Evolutionary conservation across 129 eudicot genomes (phyloP), one percentile per base, ranked within the genome.

Genomic region (Glebionis coronaria): DNA sequence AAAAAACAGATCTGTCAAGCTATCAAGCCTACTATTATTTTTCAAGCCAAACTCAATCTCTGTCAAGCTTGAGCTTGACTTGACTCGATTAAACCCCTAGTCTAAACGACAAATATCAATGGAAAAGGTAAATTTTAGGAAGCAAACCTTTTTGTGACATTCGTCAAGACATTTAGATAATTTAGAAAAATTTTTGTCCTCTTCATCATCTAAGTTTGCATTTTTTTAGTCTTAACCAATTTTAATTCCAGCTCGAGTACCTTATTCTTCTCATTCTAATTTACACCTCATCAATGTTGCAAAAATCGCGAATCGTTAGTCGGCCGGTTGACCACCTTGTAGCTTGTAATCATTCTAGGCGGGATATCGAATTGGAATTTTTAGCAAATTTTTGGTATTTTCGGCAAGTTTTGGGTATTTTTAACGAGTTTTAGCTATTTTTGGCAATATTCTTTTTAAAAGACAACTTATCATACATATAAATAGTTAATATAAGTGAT

Each of bases 231-330:
- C 84, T 79, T 87, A 3, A 68, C 74, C 58, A 56, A 70, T 60
- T 72, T 84, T 14, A 78, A 61, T 76, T 86, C 69, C 66, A 50
- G 81, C 73, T 86, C 82, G 8, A 62, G 16, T 29, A 11, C 73
- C 60, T 74, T 79, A 16, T 68, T 82, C 58, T 89, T 71, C 71
- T 88, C 97, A 69, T 79, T 82, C 79, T 80, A 78, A 40, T 65
- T 15, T 89, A 49, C 44, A 93, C 85, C 78, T 93, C 99, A 82
- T n/a, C n/a, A n/a, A n/a, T n/a, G n/a, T n/a, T n/a, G n/a, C n/a
- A n/a, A n/a, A n/a, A n/a, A n/a, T n/a, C n/a, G n/a, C n/a, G n/a
- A n/a, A n/a, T n/a, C n/a, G n/a, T n/a, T n/a, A n/a, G n/a, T n/a
- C n/a, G n/a, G n/a, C n/a, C n/a, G n/a, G n/a, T n/a, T n/a, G n/a